phyloP scores from a whole-genome alignment of 345 rosid genomes.

The Moricandia arvensis region DNA sequence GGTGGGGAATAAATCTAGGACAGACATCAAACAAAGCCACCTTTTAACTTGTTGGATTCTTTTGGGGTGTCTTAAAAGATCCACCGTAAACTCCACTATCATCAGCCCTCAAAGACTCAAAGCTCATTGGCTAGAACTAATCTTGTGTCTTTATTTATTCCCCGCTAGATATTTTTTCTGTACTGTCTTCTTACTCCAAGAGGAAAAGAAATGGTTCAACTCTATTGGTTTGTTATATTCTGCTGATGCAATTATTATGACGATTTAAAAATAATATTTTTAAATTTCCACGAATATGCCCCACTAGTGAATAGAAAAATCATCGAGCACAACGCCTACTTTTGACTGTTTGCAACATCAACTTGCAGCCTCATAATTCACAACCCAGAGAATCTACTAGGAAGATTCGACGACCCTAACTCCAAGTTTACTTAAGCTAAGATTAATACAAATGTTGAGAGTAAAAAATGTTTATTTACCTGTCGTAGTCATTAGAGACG shows the following conservation, averaged over 20 bases:
- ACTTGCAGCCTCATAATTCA: constrained; percentile 20
- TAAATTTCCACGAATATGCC: background rate
- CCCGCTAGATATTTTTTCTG: background rate
- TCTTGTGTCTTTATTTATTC: constrained; percentile 5
- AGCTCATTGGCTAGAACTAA: constrained; percentile 23
- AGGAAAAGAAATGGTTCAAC: constrained; percentile 19
- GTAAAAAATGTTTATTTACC: constrained; percentile 46
- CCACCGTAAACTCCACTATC: constrained; percentile 26
- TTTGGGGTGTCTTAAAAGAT: constrained; percentile 22
- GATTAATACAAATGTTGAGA: background rate
- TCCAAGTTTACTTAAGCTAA: constrained; percentile 2
- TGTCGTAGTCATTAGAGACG: constrained; percentile 71
- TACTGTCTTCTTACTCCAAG: constrained; percentile 6
- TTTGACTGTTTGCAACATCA: constrained; percentile 30
- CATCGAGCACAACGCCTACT: constrained; percentile 28
- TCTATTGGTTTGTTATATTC: constrained; percentile 17
- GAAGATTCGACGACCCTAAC: constrained; percentile 13
- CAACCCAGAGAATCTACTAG: constrained; percentile 16
- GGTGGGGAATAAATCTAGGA: constrained; percentile 3
- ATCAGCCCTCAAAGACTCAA: constrained; percentile 23
- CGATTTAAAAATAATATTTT: background rate
- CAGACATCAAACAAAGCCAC: constrained; percentile 3
- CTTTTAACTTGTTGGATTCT: constrained; percentile 12
- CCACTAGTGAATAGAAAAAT: constrained; percentile 30
- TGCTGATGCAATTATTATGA: constrained; percentile 4